These are phyloP conservation scores for Suillus tomentosus DNA, from an alignment of 768 basidiomycete genomes.

Conservation along the genomic window DNA sequence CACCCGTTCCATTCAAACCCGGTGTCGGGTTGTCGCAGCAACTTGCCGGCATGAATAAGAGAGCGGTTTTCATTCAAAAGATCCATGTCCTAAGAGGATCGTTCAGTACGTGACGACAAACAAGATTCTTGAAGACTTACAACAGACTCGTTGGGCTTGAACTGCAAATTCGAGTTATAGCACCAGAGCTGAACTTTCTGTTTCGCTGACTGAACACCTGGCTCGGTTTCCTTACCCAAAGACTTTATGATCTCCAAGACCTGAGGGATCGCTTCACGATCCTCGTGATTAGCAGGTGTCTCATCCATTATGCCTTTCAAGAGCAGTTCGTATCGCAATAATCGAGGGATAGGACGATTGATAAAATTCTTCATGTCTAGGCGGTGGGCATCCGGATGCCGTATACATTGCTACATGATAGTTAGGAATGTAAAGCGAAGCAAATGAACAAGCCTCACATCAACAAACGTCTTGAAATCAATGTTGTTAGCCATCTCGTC, in stretches of 20 bases:
- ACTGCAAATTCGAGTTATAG: slow-evolving; percentile 76
- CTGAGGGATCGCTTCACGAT: slow-evolving; percentile 78
- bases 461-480: slow-evolving; percentile 80
- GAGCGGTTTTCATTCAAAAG: slow-evolving; percentile 80
- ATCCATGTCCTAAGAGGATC: slow-evolving; percentile 72
- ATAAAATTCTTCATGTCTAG: slow-evolving; percentile 94
- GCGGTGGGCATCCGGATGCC: slow-evolving; percentile 76
- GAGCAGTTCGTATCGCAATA: slow-evolving; percentile 86
- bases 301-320: slow-evolving; percentile 80
- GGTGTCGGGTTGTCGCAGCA: slow-evolving; percentile 85
- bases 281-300: slow-evolving; percentile 74
- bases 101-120: slow-evolving; percentile 1
- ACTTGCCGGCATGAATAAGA: slow-evolving; percentile 79
- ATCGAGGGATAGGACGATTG: slow-evolving; percentile 86
- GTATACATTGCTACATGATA: slow-evolving; percentile 43
- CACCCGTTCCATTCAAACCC: slow-evolving; percentile 89
- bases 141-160: slow-evolving; percentile 76
- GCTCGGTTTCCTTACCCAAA: slow-evolving; percentile 85
- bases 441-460: slow-evolving; percentile 47
- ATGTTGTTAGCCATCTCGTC: slow-evolving; percentile 84
- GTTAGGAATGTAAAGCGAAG: slow-evolving; percentile 10
- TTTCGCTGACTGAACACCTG: slow-evolving; percentile 82
- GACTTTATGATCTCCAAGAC: slow-evolving; percentile 86
- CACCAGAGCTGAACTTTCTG: slow-evolving; percentile 90
- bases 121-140: slow-evolving; percentile 33